These are phyloP conservation scores for Tetradesmus lagerheimii DNA, from an alignment of 139 green algal genomes.

Conservation along the genomic window DNA sequence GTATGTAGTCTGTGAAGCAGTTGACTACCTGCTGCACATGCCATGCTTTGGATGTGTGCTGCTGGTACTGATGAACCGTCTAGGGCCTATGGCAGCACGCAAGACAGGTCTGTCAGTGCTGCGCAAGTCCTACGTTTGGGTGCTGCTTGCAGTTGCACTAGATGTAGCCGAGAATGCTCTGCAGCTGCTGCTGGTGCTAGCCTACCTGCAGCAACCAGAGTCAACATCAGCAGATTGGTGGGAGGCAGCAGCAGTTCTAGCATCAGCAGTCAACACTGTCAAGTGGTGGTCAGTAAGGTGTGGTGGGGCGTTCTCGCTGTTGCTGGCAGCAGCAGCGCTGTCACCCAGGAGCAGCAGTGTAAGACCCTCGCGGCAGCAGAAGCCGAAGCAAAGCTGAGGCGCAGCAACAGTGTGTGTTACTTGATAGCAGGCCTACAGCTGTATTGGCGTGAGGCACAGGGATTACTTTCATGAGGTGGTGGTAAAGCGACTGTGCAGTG, in stretches of 20 bases:
- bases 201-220: neutral
- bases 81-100: neutral
- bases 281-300: neutral
- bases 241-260: neutral
- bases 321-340: neutral
- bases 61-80: neutral
- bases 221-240: neutral
- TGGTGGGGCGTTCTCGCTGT: neutral
- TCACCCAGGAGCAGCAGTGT: neutral
- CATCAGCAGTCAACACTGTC: neutral
- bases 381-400: neutral
- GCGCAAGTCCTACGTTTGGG: neutral
- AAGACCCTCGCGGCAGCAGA: neutral
- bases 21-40: neutral
- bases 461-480: too few species aligned
- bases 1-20: neutral
- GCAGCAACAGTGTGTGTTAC: neutral
- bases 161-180: neutral
- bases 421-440: too few species aligned
- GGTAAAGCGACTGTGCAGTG: too few species aligned
- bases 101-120: neutral
- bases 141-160: neutral
- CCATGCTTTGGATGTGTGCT: neutral
- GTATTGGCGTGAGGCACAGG: too few species aligned
- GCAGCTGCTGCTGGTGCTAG: conserved; percentile 20